Percentiles rank a stretch among this genome's conserved stretches.
These are phyloP conservation scores for Piper longum DNA, from an alignment of 164 flowering plant species.

Conservation along the genomic window DNA sequence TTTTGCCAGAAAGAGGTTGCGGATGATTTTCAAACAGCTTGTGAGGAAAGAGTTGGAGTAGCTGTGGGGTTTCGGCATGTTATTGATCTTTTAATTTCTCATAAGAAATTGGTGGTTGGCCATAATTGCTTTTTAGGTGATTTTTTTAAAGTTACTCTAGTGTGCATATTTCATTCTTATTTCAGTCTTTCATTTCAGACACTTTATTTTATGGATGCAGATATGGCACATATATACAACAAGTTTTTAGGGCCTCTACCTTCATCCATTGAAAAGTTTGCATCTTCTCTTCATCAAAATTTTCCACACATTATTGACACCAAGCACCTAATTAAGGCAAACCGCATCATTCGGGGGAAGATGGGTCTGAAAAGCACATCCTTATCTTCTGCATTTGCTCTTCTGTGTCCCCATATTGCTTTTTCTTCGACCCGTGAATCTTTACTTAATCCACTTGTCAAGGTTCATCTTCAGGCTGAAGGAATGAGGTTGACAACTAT, in stretches of 20 bases:
- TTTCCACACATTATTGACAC: conserved; percentile 70
- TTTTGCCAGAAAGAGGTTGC: conserved; percentile 49
- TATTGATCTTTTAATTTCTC: conserved; percentile 78
- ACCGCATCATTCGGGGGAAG: conserved; percentile 21
- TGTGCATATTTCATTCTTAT: background rate
- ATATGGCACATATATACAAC: conserved; percentile 68
- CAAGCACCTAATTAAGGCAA: conserved; percentile 49
- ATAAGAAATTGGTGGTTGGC: conserved; percentile 75
- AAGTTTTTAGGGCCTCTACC: conserved; percentile 86
- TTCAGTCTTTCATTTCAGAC: background rate
- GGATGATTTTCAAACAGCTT: conserved; percentile 24
- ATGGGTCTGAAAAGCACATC: conserved; percentile 58
- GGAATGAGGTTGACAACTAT: conserved; percentile 46
- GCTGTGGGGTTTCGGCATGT: conserved; percentile 87
- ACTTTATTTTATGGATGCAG: conserved; percentile 22
- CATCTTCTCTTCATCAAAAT: conserved; percentile 36
- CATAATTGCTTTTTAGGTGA: conserved; percentile 94
- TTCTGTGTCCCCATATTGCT: conserved; percentile 57
- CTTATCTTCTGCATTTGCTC: conserved; percentile 60
- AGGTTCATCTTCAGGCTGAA: conserved; percentile 83
- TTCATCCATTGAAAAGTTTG: conserved; percentile 54
- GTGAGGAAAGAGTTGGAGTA: conserved; percentile 37
- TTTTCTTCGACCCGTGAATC: conserved; percentile 12
- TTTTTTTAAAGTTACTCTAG: background rate
- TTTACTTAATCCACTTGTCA: conserved; percentile 16